A percentile compares a stretch with the other conserved stretches of the same genome.
phyloP scores from a whole-genome alignment of 306 rosid species.

The Fragaria iinumae region DNA sequence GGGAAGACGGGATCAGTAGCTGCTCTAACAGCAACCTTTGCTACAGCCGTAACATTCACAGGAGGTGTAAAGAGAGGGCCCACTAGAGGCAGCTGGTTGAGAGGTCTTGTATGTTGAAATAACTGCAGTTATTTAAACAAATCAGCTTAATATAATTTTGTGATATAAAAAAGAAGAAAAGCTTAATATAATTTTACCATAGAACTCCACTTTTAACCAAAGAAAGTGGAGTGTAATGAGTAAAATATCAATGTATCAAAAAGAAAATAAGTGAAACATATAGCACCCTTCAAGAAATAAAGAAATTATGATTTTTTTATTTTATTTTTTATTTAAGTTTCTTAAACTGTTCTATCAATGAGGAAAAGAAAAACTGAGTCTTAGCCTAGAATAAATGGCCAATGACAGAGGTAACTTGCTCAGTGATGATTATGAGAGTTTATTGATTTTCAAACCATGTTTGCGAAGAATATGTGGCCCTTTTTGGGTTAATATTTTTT shows the following conservation, averaged over 20 bases:
- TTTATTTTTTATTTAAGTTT: background rate
- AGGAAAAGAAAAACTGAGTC: background rate
- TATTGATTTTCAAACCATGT: background rate
- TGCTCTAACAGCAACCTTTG: slow-evolving; percentile 88
- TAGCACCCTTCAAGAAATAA: background rate
- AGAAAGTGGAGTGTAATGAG: background rate
- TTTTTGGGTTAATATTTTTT: background rate
- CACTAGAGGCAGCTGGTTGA: slow-evolving; percentile 73
- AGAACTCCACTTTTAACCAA: background rate
- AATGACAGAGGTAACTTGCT: background rate
- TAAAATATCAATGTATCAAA: too few species aligned
- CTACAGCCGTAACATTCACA: slow-evolving; percentile 69
- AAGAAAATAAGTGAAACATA: too few species aligned
- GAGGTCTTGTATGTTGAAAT: slow-evolving; percentile 56
- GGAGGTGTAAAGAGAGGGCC: slow-evolving; percentile 94
- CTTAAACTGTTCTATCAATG: slow-evolving; percentile 2
- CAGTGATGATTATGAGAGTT: background rate
- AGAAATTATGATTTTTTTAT: slow-evolving; percentile 2
- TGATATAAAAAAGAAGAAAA: too few species aligned
- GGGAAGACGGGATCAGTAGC: slow-evolving; percentile 96
- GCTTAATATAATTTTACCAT: background rate
- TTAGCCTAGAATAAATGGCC: background rate
- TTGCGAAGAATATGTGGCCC: background rate
- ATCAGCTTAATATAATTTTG: slow-evolving; percentile 2
- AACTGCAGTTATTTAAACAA: slow-evolving; percentile 48